Evolutionary conservation across 352 stramenopile genomes (phyloP).

Genomic region (Globisporangium lucens): DNA sequence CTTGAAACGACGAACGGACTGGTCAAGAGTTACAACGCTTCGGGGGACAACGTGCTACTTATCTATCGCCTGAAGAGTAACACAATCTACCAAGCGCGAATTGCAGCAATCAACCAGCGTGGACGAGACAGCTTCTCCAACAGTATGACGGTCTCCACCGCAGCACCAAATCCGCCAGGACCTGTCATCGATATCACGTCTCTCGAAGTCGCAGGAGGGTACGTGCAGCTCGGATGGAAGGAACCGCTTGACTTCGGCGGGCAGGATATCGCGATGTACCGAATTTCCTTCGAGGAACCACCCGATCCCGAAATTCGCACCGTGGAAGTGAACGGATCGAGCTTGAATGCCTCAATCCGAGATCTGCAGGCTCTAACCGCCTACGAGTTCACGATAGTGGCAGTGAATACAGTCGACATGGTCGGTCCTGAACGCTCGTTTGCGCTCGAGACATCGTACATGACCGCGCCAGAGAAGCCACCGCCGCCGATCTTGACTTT

Average conservation of each 20-base stretch:
- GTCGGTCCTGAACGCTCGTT: slow-evolving; percentile 7
- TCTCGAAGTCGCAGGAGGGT: slow-evolving; percentile 24
- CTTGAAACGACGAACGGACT: slow-evolving; percentile 7
- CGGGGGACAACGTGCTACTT: background rate
- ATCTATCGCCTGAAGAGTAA: slow-evolving; percentile 24
- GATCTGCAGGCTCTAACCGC: slow-evolving; percentile 23
- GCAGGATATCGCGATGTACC: slow-evolving; percentile 21
- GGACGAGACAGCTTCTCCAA: slow-evolving; percentile 26
- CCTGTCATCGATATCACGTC: slow-evolving; percentile 18
- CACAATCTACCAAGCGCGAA: slow-evolving; percentile 26
- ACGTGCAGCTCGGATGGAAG: slow-evolving; percentile 26
- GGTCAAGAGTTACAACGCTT: background rate
- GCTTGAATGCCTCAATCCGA: slow-evolving; percentile 11
- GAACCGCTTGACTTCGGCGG: slow-evolving; percentile 33
- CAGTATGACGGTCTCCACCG: slow-evolving; percentile 19
- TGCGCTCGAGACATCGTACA: slow-evolving; percentile 12
- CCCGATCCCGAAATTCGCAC: background rate
- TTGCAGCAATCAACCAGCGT: slow-evolving; percentile 23
- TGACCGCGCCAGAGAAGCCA: slow-evolving; percentile 19
- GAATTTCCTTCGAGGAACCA: slow-evolving; percentile 22
- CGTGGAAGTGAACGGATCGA: slow-evolving; percentile 16
- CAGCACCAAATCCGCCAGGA: slow-evolving; percentile 20
- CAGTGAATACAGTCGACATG: slow-evolving; percentile 26
- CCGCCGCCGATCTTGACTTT: slow-evolving; percentile 26
- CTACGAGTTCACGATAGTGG: slow-evolving; percentile 32